Conservation (phyloP, 2,329 filamentous ascomycete species). For the Cladosporium sp. region DNA sequence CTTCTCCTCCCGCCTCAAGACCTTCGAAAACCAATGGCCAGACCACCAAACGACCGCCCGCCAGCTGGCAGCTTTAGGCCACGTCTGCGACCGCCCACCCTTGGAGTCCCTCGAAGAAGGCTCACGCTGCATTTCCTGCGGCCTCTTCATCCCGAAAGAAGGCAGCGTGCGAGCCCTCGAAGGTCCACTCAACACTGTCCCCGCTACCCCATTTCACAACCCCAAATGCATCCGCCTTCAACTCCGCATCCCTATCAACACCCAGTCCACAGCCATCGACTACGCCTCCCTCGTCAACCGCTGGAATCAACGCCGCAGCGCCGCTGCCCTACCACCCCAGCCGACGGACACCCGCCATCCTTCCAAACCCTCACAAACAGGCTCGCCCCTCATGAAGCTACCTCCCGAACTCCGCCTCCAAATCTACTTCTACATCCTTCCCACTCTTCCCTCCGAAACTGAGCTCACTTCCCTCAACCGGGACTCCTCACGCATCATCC, state of each 20-base stretch:
- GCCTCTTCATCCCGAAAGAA: conserved; percentile 23
- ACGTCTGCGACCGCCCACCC: conserved; percentile 29
- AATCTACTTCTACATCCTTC: conserved; percentile 45
- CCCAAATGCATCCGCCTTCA: conserved; percentile 23
- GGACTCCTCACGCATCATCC: conserved; percentile 26
- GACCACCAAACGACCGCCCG: conserved; percentile 6
- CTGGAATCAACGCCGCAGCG: conserved; percentile 15
- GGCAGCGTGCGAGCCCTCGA: conserved; percentile 23
- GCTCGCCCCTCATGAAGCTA: conserved; percentile 34
- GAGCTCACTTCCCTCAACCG: conserved; percentile 23
- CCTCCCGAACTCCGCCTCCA: conserved; percentile 49
- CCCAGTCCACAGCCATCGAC: conserved; percentile 3
- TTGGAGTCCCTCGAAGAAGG: conserved; percentile 29
- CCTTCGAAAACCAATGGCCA: conserved; percentile 13
- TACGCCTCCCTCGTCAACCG: conserved; percentile 6
- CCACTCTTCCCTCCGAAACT: conserved; percentile 18
- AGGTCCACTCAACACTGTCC: conserved; percentile 7
- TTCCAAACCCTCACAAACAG: not conserved
- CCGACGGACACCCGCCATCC: not conserved
- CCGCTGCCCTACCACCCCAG: not conserved
- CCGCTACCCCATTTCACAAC: conserved; percentile 20
- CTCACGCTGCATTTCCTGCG: conserved; percentile 27
- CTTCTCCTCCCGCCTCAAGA: conserved; percentile 10
- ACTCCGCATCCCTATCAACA: conserved; percentile 25
- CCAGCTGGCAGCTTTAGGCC: conserved; percentile 26